Percentiles rank a stretch among this genome's conserved stretches.
Conservation (phyloP, 2,329 filamentous ascomycete genomes). For the Tolypocladium endophyticum region DNA sequence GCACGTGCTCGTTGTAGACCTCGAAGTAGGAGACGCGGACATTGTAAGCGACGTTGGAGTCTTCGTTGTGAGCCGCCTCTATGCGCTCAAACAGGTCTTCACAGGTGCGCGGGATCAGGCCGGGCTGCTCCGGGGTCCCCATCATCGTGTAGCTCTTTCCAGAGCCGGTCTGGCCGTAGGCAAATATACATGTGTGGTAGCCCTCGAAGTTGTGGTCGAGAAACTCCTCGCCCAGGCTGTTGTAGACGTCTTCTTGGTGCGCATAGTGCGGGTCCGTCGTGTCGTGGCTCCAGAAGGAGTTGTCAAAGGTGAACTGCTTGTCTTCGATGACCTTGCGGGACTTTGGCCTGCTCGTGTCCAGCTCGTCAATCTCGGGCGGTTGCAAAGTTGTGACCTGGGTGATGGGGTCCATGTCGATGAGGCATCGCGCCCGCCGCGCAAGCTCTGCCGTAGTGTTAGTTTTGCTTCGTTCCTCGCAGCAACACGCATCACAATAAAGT, state of each 20-base stretch:
- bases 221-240: slow-evolving; percentile 88
- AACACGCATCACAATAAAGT: too few species aligned
- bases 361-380: slow-evolving; percentile 48
- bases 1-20: slow-evolving; percentile 98
- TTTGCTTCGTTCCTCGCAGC: neutral
- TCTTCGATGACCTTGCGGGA: slow-evolving; percentile 71
- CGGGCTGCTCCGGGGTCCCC: slow-evolving; percentile 76
- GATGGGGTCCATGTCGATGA: slow-evolving; percentile 83
- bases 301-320: slow-evolving; percentile 91
- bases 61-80: slow-evolving; percentile 63
- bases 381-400: slow-evolving; percentile 77
- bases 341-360: slow-evolving; percentile 38
- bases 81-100: slow-evolving; percentile 94
- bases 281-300: slow-evolving; percentile 95
- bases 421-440: slow-evolving; percentile 68
- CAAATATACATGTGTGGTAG: slow-evolving; percentile 98
- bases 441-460: slow-evolving; percentile 47
- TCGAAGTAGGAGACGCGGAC: slow-evolving; percentile 98
- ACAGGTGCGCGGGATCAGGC: slow-evolving; percentile 89
- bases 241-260: slow-evolving; percentile 86
- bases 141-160: slow-evolving; percentile 99
- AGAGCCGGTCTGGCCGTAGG: slow-evolving; percentile 94
- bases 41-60: slow-evolving; percentile 89
- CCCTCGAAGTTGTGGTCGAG: slow-evolving; percentile 98
- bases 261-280: slow-evolving; percentile 75